Evolutionary conservation across 2,329 filamentous ascomycete species (phyloP).

Genomic region (Cladosporium cucumerinum): DNA sequence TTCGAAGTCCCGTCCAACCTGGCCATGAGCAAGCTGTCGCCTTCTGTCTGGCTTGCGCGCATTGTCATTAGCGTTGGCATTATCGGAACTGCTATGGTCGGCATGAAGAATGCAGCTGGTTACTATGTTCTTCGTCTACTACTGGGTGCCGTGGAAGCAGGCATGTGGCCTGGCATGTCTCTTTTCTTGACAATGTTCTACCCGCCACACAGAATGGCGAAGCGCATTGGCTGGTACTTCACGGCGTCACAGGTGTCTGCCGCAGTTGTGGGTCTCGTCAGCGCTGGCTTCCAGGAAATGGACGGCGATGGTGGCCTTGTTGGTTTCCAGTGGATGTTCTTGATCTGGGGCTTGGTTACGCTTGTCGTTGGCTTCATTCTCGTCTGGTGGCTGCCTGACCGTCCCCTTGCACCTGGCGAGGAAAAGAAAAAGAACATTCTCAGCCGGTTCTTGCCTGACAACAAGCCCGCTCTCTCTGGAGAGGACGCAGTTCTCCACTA

Average conservation of each 20-base stretch:
- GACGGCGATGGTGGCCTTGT: constrained; percentile 72
- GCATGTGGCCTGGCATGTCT: constrained; percentile 94
- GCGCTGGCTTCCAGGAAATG: constrained; percentile 88
- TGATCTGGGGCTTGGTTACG: constrained; percentile 76
- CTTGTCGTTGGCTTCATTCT: constrained; percentile 68
- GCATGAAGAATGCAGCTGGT: constrained; percentile 78
- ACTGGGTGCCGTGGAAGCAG: constrained; percentile 81
- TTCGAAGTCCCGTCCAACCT: constrained; percentile 88
- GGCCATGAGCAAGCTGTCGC: constrained; percentile 79
- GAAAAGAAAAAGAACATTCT: constrained; percentile 50
- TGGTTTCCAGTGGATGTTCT: constrained; percentile 90
- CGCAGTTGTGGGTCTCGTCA: constrained; percentile 83
- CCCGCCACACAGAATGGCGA: constrained; percentile 78
- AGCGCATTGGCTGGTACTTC: constrained; percentile 85
- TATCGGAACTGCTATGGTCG: constrained; percentile 79
- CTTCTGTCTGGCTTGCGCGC: constrained; percentile 85
- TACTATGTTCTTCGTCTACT: constrained; percentile 82
- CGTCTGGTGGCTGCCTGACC: constrained; percentile 88
- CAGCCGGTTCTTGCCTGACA: constrained; percentile 64
- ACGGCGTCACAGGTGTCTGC: constrained; percentile 86
- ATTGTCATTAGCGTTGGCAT: constrained; percentile 85
- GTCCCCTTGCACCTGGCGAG: constrained; percentile 72
- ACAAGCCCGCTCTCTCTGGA: constrained; percentile 68
- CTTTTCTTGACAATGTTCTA: constrained; percentile 93
- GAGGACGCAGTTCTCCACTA: constrained; percentile 81